Conservation (phyloP, 2,329 filamentous ascomycete genomes). For the Fonsecaea nubica region DNA sequence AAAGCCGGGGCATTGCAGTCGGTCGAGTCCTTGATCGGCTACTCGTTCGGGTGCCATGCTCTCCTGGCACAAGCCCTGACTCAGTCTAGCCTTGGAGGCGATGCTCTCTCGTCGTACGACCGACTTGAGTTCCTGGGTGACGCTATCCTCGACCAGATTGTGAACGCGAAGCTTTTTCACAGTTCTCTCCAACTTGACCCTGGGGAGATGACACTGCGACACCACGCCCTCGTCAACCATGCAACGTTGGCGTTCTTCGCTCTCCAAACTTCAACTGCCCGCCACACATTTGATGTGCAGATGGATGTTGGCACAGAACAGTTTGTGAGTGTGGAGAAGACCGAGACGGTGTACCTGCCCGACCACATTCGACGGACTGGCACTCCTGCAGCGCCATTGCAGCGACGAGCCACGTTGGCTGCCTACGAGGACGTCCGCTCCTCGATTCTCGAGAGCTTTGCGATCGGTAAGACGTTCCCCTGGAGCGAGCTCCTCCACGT, state of each 20-base stretch:
- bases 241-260: constrained; percentile 77
- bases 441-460: constrained; percentile 60
- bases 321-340: constrained; percentile 40
- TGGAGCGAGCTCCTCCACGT: constrained; percentile 75
- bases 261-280: constrained; percentile 13
- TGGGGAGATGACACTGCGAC: constrained; percentile 75
- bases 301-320: constrained; percentile 43
- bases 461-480: constrained; percentile 66
- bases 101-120: constrained; percentile 59
- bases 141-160: constrained; percentile 77
- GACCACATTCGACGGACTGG: constrained; percentile 32
- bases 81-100: constrained; percentile 54
- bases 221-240: constrained; percentile 78
- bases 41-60: constrained; percentile 71
- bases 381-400: constrained; percentile 4
- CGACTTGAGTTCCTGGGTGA: constrained; percentile 90
- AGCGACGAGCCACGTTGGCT: constrained; percentile 23
- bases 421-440: constrained; percentile 57
- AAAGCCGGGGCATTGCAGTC: constrained; percentile 13
- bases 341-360: constrained; percentile 24
- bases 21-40: constrained; percentile 71
- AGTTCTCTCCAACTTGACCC: constrained; percentile 51
- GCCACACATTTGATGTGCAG: constrained; percentile 21
- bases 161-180: constrained; percentile 65
- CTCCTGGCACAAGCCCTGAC: constrained; percentile 81